Base-by-base conservation (phyloP, 106 monocot genomes). In the Gastrodia elata region DNA sequence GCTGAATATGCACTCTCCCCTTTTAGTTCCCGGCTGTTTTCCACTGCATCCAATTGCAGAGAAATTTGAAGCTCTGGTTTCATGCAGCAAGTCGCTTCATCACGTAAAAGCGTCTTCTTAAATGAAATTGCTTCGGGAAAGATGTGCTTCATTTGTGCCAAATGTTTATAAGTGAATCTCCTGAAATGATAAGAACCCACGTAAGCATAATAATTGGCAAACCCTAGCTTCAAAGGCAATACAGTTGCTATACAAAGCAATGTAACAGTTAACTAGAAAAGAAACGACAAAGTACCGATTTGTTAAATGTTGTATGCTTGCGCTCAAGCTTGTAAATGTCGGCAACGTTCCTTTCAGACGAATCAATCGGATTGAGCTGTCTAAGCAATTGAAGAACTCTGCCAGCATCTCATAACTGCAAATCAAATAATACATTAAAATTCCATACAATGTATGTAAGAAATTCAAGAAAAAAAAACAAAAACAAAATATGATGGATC, bases 331-430 rank as follows among this genome's bases (percentile, higher is more conserved):
- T 3, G 73, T 38, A 71, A 91, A 91, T 30, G 82, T 82, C 0
- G 82, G 28, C 48, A 72, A 64, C 8, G 68, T 74, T 64, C 87
- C 79, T 64, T 87, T 91, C 68, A 87, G 40, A 25, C 77, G 41
- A 27, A 91, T 80, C 70, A 91, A 69, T 46, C 87, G 82, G 32
- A 87, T 85, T 15, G 87, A 91, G 43, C 80, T 77, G 41, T 80
- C 87, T 82, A 91, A 76, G 57, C 72, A 73, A 52, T 91, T 85
- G 65, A 91, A 91, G 78, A 91, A 85, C 67, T 87, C 85, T 24
- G 41, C 78, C 22, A 91, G 48, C 25, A 78, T 78, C 74, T 91
- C 87, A 68, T 82, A 85, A 65, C 90, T 91, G 78, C 39, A 57
- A n/a, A 69, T n/a, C 15, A 9, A 27, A 25, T 38, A 68, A 38